Conservation (phyloP, 1,284 basidiomycete species). For the Stereum hirsutum region DNA sequence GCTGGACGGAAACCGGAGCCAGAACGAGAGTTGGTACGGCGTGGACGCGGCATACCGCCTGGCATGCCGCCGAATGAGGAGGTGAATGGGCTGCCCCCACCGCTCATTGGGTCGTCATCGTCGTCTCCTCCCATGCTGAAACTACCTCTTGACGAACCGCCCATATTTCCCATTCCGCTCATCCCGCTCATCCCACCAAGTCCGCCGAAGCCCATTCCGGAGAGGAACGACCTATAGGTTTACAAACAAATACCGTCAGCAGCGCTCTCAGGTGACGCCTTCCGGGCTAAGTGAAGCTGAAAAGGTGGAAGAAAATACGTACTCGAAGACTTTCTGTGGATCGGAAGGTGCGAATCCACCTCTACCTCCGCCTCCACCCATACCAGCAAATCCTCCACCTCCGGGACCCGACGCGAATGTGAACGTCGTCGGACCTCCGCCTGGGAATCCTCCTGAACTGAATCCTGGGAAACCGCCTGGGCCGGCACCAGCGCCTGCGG, state of each 20-base stretch:
- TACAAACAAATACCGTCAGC: no score
- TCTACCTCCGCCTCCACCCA: conserved; percentile 23
- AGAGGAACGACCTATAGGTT: conserved; percentile 69
- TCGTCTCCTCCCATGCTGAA: conserved; percentile 33
- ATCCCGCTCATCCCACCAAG: conserved; percentile 33
- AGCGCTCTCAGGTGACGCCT: no score
- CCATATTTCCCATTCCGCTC: conserved; percentile 31
- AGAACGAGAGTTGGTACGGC: conserved; percentile 12
- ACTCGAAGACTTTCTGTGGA: conserved; percentile 90
- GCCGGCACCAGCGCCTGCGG: conserved; percentile 29
- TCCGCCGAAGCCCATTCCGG: conserved; percentile 19
- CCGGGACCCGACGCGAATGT: conserved; percentile 50
- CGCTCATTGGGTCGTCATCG: conserved; percentile 43
- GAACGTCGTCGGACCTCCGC: conserved; percentile 41
- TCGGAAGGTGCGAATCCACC: conserved; percentile 70
- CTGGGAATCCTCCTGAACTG: conserved; percentile 44
- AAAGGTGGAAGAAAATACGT: conserved; percentile 33
- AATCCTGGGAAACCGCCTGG: conserved; percentile 23
- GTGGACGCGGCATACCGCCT: conserved; percentile 38
- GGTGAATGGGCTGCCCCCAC: conserved; percentile 20
- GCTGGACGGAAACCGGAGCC: conserved; percentile 3
- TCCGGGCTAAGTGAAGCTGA: no score
- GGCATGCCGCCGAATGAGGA: conserved; percentile 33
- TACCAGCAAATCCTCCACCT: conserved; percentile 18
- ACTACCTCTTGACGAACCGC: conserved; percentile 26